Percentiles rank a stretch among this genome's conserved stretches.
These are phyloP conservation scores for Alternaria incomplexa DNA, from an alignment of 2,329 filamentous ascomycete genomes.

Conservation along the genomic window DNA sequence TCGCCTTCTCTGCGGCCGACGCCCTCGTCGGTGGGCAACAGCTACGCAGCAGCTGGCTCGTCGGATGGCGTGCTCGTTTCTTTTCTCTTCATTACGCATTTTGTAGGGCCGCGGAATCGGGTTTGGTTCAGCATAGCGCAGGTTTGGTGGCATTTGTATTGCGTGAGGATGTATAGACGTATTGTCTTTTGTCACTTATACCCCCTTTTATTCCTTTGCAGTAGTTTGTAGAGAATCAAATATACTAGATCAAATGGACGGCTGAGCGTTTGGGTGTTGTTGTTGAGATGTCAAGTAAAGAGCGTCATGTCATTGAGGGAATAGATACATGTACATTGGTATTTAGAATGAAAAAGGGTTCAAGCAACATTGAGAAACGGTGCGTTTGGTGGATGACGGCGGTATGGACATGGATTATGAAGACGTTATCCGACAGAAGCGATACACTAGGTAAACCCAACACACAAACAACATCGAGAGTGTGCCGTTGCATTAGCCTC, in stretches of 20 bases:
- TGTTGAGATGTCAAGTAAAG: background rate
- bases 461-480: background rate
- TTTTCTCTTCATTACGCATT: slow-evolving; percentile 10
- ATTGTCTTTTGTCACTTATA: slow-evolving; percentile 18
- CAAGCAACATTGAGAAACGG: background rate
- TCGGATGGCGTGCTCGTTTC: slow-evolving; percentile 10
- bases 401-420: background rate
- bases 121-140: slow-evolving; percentile 15
- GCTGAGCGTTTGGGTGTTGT: background rate
- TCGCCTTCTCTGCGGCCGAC: background rate
- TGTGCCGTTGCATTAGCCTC: background rate
- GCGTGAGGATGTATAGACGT: slow-evolving; percentile 15
- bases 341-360: background rate
- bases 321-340: background rate
- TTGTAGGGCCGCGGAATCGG: slow-evolving; percentile 10
- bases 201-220: slow-evolving; percentile 15
- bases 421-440: background rate
- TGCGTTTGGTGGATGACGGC: background rate
- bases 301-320: background rate
- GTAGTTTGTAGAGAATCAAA: background rate
- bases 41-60: background rate
- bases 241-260: background rate
- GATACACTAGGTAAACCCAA: background rate
- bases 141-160: slow-evolving; percentile 19
- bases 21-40: background rate